Percentiles rank a stretch among this genome's conserved stretches.
Evolutionary conservation across 495 filamentous ascomycete species (phyloP).

Genomic region (Hypoxylon fuscum): DNA sequence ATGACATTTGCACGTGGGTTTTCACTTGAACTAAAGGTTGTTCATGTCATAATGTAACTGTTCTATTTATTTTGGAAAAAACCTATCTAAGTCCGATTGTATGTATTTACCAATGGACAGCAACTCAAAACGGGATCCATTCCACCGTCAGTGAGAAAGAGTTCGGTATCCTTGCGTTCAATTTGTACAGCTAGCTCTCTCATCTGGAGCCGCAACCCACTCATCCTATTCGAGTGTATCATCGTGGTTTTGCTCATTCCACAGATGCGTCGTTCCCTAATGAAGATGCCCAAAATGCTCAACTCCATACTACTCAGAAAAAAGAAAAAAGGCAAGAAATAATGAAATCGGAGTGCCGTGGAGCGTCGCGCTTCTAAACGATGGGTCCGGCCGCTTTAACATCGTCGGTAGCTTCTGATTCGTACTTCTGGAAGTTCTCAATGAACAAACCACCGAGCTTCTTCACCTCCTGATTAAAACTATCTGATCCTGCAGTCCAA

Average conservation of each 20-base stretch:
- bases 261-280: constrained; percentile 31
- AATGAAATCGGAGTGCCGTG: constrained; percentile 11
- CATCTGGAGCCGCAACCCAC: not conserved
- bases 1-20: too few relatives aligned
- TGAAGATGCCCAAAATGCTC: constrained; percentile 24
- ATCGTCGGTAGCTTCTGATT: constrained; percentile 83
- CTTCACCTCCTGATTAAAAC: constrained; percentile 85
- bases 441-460: constrained; percentile 89
- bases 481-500: constrained; percentile 80
- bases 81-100: constrained; percentile 14
- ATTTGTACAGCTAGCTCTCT: constrained; percentile 20
- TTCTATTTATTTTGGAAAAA: constrained; percentile 22
- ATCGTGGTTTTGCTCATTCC: constrained; percentile 11
- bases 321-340: constrained; percentile 7
- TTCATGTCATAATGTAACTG: constrained; percentile 11
- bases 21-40: too few relatives aligned
- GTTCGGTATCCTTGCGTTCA: constrained; percentile 22
- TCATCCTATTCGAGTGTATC: constrained; percentile 9
- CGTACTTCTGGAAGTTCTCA: constrained; percentile 98
- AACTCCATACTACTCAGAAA: constrained; percentile 21
- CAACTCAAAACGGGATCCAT: not conserved
- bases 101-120: constrained; percentile 9
- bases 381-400: constrained; percentile 75
- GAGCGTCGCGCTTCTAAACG: constrained; percentile 45
- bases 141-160: not conserved